Base-by-base conservation (phyloP, 2,329 filamentous ascomycete species). In the Cryphonectria carpinicola region DNA sequence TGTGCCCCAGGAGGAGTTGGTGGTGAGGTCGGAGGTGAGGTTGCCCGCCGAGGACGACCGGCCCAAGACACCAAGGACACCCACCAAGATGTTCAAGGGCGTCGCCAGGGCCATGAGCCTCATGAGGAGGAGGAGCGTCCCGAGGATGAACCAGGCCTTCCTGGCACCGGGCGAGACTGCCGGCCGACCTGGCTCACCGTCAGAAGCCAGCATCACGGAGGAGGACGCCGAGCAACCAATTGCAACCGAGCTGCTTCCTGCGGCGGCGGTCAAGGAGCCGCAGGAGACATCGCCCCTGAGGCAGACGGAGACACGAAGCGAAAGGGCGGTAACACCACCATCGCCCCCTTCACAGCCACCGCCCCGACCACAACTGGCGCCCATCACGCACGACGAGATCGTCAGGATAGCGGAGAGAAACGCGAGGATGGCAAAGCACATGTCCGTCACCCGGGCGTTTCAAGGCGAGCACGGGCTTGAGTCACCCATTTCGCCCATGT, bases 111-210 rank as follows among this genome's bases (percentile, higher is more conserved):
- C 86, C 3, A 79, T 89, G 60, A 88, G 83, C 74, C 80, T 89
- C 41, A 84, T 84, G 65, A 83, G 84, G 76, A 88, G 87, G 82
- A 83, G 85, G 73, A 89, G 87, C 80, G 82, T 82, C 68, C 84
- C 85, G 10, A 80, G 81, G 35, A 80, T 89, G 72, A 82, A 79
- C 74, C 74, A 78, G 17, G 77, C 80, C 61, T 71, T 66, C 61
- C 37, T 80, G 43, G 76, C 76, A n/a, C 75, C 76, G 52, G 79
- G 81, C 10, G 77, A 77, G 25, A 81, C 83, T 58, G 79, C 82
- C 65, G 71, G 76, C 68, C 68, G 71, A 68, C 72, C 67, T 63
- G 41, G 71, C 76, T 79, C 79, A 70, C 79, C 82, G 3, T 65
- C 72, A 25, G 66, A 73, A 61, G 56, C 74, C 75, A 39, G 76